These are phyloP conservation scores for Exophiala dermatitidis DNA, from an alignment of 2,329 filamentous ascomycete species.

Conservation along the genomic window DNA sequence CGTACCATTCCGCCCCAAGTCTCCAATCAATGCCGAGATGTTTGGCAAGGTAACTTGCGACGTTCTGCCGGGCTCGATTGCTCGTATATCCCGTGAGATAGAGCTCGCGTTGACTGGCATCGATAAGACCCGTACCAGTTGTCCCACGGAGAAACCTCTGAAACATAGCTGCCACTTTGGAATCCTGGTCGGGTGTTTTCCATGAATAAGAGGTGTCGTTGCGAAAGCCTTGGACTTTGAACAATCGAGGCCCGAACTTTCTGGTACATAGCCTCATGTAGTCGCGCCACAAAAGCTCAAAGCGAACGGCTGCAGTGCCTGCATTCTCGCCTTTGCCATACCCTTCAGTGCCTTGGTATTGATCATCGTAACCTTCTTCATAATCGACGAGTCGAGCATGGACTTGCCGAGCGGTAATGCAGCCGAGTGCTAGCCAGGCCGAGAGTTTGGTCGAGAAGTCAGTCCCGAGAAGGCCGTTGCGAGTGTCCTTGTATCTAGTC, in stretches of 20 bases:
- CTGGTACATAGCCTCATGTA: constrained; percentile 70
- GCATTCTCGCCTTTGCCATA: constrained; percentile 66
- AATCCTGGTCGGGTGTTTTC: constrained; percentile 35
- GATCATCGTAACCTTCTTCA: constrained; percentile 52
- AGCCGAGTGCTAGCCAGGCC: constrained; percentile 64
- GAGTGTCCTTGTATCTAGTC: constrained; percentile 59
- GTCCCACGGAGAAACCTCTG: constrained; percentile 57
- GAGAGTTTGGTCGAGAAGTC: constrained; percentile 73
- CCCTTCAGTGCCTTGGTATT: constrained; percentile 42
- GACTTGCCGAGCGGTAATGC: constrained; percentile 64
- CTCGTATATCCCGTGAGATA: constrained; percentile 70
- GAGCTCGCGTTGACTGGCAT: constrained; percentile 68
- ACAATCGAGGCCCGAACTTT: constrained; percentile 62
- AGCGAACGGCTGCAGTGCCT: constrained; percentile 61
- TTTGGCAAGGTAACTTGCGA: constrained; percentile 66
- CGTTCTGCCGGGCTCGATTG: constrained; percentile 68
- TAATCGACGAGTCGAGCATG: constrained; percentile 61
- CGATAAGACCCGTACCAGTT: constrained; percentile 69
- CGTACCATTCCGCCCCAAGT: constrained; percentile 75
- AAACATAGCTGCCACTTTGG: constrained; percentile 42
- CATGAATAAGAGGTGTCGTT: constrained; percentile 44
- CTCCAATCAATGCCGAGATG: constrained; percentile 72
- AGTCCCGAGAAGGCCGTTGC: constrained; percentile 62
- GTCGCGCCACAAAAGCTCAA: constrained; percentile 71
- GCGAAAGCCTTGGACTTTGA: constrained; percentile 58